Evolutionary conservation across 2,329 filamentous ascomycete species (phyloP), one percentile per base, ranked within the genome.

Genomic region (Talaromyces amestolkiae): DNA sequence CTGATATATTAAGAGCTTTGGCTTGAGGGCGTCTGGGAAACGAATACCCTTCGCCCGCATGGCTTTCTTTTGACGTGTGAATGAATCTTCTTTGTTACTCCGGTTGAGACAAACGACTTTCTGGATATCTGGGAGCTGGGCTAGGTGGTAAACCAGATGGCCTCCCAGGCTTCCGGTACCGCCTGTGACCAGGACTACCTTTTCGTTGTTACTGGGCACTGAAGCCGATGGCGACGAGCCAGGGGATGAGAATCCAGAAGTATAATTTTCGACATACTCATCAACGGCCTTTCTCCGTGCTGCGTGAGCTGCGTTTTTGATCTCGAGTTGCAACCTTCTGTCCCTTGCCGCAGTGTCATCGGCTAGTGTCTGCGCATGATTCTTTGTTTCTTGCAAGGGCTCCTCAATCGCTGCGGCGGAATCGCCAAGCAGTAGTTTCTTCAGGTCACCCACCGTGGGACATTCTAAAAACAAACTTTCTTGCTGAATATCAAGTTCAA

Each of bases 401-500:
- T 43, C 13, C 5, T 43, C 17, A 9, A n/a, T n/a, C 7, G 39
- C 2, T 8, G 1, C 39, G 13, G 39, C 17, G 17, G 43, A 22
- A 45, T 22, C n/a, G 1, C 43, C 43, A 22, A 45, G 43, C 8
- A 45, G 9, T 10, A 22, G n/a, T 11, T 10, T 19, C n/a, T 22
- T 45, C 43, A 45, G 17, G 22, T 45, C 43, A 1, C n/a, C 43
- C 7, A 45, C 43, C 1, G 43, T 45, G 1, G 43, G n/a, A 22
- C 43, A 45, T 19, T 45, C 43, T 3, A 45, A 0, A 11, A 45
- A 45, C n/a, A 45, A 22, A 8, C n/a, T 19, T 19, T 45, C 43
- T 22, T 19, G n/a, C n/a, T 19, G 43, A n/a, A 45, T 19, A 22
- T 45, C 43, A 19, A 45, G n/a, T 8, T 45, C 43, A 10, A 79